Evolutionary conservation across 169 alveolate species (phyloP).

Genomic region (Cryptosporidium sp.): DNA sequence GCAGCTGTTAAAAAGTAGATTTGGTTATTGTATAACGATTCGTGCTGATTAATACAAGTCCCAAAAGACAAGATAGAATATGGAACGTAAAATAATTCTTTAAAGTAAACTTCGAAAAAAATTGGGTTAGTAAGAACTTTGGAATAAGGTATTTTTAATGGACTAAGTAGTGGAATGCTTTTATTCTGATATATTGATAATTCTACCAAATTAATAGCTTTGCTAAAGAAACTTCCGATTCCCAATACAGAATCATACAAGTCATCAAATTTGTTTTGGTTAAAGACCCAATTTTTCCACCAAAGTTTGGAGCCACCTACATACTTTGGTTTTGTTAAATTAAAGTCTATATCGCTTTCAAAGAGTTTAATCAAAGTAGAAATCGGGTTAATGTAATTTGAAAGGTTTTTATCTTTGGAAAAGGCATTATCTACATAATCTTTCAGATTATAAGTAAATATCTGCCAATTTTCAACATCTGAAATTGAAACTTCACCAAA

Average conservation of each 20-base stretch:
- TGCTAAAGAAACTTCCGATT: slow-evolving; percentile 1
- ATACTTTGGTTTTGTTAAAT: slow-evolving; percentile 27
- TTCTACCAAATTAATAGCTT: background rate
- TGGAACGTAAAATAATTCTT: slow-evolving; percentile 40
- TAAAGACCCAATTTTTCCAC: slow-evolving; percentile 39
- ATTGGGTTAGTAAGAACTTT: slow-evolving; percentile 9
- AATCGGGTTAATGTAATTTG: slow-evolving; percentile 6
- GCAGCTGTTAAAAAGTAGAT: slow-evolving; percentile 26
- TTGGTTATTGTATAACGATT: background rate
- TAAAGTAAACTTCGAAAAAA: slow-evolving; percentile 15
- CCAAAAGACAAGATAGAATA: slow-evolving; percentile 26
- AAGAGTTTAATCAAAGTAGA: background rate
- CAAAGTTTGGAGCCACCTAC: slow-evolving; percentile 26
- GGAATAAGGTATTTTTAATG: background rate
- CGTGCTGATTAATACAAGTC: slow-evolving; percentile 2
- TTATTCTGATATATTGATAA: background rate
- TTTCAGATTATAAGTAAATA: slow-evolving; percentile 1
- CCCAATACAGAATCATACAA: slow-evolving; percentile 3
- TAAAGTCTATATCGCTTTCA: slow-evolving; percentile 1
- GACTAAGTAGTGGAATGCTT: background rate
- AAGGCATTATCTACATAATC: background rate
- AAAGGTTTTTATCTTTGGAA: background rate
- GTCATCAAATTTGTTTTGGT: slow-evolving; percentile 35
- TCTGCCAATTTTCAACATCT: slow-evolving; percentile 53
- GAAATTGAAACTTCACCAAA: slow-evolving; percentile 29